Conservation (phyloP, 1,139 yeast species). For the Debaryomycetaceae sp. region DNA sequence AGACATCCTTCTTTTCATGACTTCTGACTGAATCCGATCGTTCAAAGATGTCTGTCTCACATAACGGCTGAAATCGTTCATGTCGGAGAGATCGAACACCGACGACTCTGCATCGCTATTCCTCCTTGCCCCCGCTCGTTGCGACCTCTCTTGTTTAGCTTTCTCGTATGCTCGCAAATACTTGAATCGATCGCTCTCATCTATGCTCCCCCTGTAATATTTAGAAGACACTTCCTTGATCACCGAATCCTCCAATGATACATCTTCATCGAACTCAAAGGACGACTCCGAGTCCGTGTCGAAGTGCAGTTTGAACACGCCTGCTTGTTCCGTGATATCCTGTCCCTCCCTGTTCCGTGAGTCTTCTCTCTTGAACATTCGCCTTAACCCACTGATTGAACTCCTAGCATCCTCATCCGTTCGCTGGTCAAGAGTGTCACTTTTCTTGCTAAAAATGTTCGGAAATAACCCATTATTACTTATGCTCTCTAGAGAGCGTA, state of each 20-base stretch:
- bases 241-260: slow-evolving; percentile 25
- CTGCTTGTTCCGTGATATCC: slow-evolving; percentile 1
- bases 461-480: background rate
- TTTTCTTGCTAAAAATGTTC: background rate
- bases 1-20: slow-evolving; percentile 8
- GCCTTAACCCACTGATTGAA: slow-evolving; percentile 13
- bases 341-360: slow-evolving; percentile 8
- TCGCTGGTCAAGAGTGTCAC: background rate
- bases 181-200: slow-evolving; percentile 24
- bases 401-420: slow-evolving; percentile 6
- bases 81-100: slow-evolving; percentile 29
- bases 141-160: slow-evolving; percentile 11
- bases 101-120: slow-evolving; percentile 21
- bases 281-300: slow-evolving; percentile 12
- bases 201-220: slow-evolving; percentile 5
- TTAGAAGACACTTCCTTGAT: slow-evolving; percentile 17
- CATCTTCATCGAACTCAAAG: background rate
- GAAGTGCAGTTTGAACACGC: slow-evolving; percentile 12
- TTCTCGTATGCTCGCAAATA: slow-evolving; percentile 26
- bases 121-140: slow-evolving; percentile 7
- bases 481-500: background rate
- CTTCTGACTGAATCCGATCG: slow-evolving; percentile 25
- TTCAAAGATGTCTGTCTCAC: slow-evolving; percentile 36
- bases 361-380: slow-evolving; percentile 6
- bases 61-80: slow-evolving; percentile 37